Base-by-base conservation (phyloP, 2,329 filamentous ascomycete genomes). In the Colletotrichum eleusines region DNA sequence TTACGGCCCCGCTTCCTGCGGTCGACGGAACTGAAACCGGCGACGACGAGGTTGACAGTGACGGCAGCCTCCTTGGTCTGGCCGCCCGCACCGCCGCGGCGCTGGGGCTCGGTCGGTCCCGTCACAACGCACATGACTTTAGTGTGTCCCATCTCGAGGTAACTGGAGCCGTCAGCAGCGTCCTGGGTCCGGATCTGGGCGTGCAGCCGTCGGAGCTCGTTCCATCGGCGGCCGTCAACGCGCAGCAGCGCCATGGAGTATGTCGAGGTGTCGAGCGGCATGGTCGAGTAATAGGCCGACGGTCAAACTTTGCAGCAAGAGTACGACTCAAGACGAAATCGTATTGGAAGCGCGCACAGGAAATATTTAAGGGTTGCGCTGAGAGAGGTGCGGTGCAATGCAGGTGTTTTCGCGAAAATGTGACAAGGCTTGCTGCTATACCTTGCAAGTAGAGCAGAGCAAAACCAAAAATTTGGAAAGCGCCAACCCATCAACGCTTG, bases 101-200 rank as follows among this genome's bases (percentile, higher is more conserved):
- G 75, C 72, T 81, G 81, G 63, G 83, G 82, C 81, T 99, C 96
- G 46, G 89, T 90, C 0, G 96, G 96, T 0, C 96, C 96, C 1
- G 91, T 90, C 58, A 99, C 91, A 31, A 95, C 94, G 82, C 95
- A 98, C 82, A 98, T 93, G 75, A 99, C 92, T 79, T 97, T 96
- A 28, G 96, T 99, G 83, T 98, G 97, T 76, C 96, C 96, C 91
- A 97, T 97, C 80, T 97, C 94, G 70, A 98, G 90, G 82, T 97
- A 97, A 72, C 92, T 94, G 54, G 93, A 97, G 44, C 96, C 96
- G 76, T 98, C 96, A 66, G 95, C 94, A 60, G 95, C 92, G 72
- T 95, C 92, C 81, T 98, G 96, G 1, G 94, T 98, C 73, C 92
- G 93, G 78, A 99, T 94, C 82, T 97, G 93, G 58, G 93, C 95